Evolutionary conservation across 139 green algal species (phyloP).

Genomic region (Chlorella ohadii): DNA sequence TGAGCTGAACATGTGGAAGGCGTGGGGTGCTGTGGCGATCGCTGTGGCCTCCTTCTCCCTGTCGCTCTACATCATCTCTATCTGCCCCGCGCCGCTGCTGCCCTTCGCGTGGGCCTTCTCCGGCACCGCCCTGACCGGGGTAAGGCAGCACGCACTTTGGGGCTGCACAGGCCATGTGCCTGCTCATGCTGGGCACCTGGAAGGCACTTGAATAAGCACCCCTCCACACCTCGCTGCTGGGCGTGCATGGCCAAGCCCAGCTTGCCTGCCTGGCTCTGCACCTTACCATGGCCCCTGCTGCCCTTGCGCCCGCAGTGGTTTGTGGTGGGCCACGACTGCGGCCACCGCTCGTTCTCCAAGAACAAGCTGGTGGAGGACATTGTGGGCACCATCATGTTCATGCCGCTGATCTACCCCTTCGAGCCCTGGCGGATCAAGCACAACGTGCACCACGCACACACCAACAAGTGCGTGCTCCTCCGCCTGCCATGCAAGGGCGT

Average conservation of each 20-base stretch:
- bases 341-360: constrained; percentile 92
- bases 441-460: constrained; percentile 98
- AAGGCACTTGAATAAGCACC: too few relatives aligned
- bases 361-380: constrained; percentile 98
- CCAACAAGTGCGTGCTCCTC: constrained; percentile 89
- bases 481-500: neutral
- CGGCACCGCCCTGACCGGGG: constrained; percentile 93
- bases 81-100: constrained; percentile 92
- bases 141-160: constrained; percentile 44
- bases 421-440: constrained; percentile 99
- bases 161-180: neutral
- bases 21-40: constrained; percentile 76
- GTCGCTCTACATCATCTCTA: constrained; percentile 81
- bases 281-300: neutral
- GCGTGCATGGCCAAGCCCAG: too few relatives aligned
- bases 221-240: too few relatives aligned
- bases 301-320: constrained; percentile 77
- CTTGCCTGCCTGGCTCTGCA: too few relatives aligned
- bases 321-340: constrained; percentile 95
- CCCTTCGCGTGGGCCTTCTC: constrained; percentile 91
- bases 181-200: too few relatives aligned
- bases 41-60: constrained; percentile 68
- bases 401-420: constrained; percentile 96
- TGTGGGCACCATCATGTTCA: constrained; percentile 93
- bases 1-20: constrained; percentile 80